Evolutionary conservation across 2,329 filamentous ascomycete species (phyloP).

Genomic region (Celoporthe dispersa): DNA sequence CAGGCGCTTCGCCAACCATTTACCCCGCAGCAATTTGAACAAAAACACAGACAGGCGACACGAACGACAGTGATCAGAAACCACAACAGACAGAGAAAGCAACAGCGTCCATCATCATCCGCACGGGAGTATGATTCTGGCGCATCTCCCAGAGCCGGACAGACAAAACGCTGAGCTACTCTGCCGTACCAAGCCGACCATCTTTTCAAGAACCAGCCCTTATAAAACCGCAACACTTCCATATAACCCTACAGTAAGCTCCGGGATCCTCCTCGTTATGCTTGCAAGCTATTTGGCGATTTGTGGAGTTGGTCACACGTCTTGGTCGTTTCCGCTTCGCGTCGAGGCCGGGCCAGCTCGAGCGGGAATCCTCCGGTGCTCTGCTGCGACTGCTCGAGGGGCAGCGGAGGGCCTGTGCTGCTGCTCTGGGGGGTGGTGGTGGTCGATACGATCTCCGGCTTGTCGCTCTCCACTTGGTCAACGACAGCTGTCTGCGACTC

Average conservation of each 20-base stretch:
- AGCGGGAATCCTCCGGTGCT: neutral
- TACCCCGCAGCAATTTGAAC: conserved; percentile 10
- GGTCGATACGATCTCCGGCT: neutral
- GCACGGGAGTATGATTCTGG: neutral
- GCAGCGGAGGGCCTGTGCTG: neutral
- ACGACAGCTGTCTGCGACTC: conserved; percentile 5
- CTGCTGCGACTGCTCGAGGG: neutral
- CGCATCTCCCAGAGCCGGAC: conserved; percentile 5
- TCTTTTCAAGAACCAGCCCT: conserved; percentile 21
- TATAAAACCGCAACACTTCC: conserved; percentile 20
- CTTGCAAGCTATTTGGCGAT: neutral
- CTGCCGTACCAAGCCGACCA: conserved; percentile 16
- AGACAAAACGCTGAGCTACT: conserved; percentile 6
- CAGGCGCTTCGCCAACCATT: conserved; percentile 20
- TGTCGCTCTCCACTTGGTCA: conserved; percentile 25
- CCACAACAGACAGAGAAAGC: neutral
- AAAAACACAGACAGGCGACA: conserved; percentile 14
- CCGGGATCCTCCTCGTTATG: conserved; percentile 4
- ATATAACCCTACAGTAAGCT: conserved; percentile 25
- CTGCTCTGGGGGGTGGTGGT: neutral
- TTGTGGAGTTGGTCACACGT: neutral
- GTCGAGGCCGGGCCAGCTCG: neutral
- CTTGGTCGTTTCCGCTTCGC: neutral
- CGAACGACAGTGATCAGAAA: conserved; percentile 1
- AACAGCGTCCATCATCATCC: conserved; percentile 10